A percentile compares a stretch with the other conserved stretches of the same genome.
These are phyloP conservation scores for Sporothrix protearum DNA, from an alignment of 2,329 filamentous ascomycete genomes.

Conservation along the genomic window DNA sequence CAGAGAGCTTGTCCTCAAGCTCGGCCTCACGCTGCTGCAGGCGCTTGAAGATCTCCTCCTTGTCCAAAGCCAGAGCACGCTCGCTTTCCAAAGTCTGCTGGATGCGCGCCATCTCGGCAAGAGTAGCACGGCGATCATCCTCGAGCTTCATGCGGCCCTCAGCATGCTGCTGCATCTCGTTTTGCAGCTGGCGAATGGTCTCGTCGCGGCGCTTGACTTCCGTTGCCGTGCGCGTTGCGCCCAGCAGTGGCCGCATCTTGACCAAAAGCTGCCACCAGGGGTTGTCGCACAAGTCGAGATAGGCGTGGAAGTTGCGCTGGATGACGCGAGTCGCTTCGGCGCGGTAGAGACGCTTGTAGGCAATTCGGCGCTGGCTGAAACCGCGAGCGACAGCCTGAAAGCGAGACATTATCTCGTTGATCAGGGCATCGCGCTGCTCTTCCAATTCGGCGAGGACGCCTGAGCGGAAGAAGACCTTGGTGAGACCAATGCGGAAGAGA, in stretches of 20 bases:
- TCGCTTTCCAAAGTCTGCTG: conserved; percentile 95
- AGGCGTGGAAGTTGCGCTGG: conserved; percentile 88
- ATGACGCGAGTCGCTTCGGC: conserved; percentile 94
- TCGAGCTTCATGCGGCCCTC: conserved; percentile 75
- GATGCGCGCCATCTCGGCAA: conserved; percentile 81
- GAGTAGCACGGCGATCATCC: conserved; percentile 82
- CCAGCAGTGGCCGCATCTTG: conserved; percentile 91
- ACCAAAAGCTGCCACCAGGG: conserved; percentile 97
- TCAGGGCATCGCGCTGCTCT: conserved; percentile 88
- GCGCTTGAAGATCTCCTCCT: conserved; percentile 98
- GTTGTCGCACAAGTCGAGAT: conserved; percentile 82
- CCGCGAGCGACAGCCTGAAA: conserved; percentile 93
- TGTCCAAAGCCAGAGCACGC: conserved; percentile 89
- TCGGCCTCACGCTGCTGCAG: conserved; percentile 88
- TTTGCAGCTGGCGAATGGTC: conserved; percentile 81
- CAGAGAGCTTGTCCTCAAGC: conserved; percentile 86
- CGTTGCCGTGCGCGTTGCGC: conserved; percentile 82
- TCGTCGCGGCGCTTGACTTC: conserved; percentile 96
- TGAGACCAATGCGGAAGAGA: conserved; percentile 88
- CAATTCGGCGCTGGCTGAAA: conserved; percentile 80
- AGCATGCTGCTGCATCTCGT: conserved; percentile 74
- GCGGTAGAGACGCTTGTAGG: conserved; percentile 89
- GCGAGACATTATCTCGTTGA: conserved; percentile 86
- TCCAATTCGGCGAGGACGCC: conserved; percentile 95
- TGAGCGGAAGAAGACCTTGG: conserved; percentile 96